Base-by-base conservation (phyloP, 2,329 filamentous ascomycete genomes). In the Acrodontium crateriforme region DNA sequence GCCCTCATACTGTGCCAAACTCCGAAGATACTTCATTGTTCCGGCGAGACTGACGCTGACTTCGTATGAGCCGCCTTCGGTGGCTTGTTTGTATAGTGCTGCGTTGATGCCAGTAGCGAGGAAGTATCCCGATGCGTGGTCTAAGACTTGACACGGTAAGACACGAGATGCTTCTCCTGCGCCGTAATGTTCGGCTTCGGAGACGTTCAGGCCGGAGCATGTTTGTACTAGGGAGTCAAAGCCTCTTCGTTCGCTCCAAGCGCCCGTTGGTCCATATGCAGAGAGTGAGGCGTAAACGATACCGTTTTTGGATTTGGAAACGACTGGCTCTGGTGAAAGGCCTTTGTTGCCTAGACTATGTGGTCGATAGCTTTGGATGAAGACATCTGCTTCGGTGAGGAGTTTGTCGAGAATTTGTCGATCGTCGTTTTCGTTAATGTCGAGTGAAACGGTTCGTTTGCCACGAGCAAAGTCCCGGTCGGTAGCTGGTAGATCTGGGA, bases 171-270 rank as follows among this genome's bases (percentile, higher is more conserved):
- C 30, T 25, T 61, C 58, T 0, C 53, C 55, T 9, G 13, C 11
- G 3, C 52, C 58, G 13, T 44, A 58, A 24, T 60, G 55, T 30
- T 62, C 53, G 0, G 67, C 67, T 39, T 73, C 68, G 0, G 63
- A 63, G 2, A 67, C 52, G 24, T 71, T 71, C 45, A 71, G 59
- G 0, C 68, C 69, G 0, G 63, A 60, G 30, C 60, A 66, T 6
- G 67, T 67, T 44, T 73, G 67, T 1, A 67, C 60, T 3, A 67
- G 51, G 0, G 65, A 69, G 36, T 72, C 69, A 29, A 68, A 72
- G 0, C 69, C 68, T 2, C 69, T 53, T 2, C 59, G 49, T 0
- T 40, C 31, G 0, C 44, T 36, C 63, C 63, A 67, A 1, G 62
- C 62, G 0, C 67, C 65, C 0, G 46, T 30, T 0, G 58, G 52